Evolutionary conservation across 78 protist species (phyloP), one percentile per base, ranked within the genome.

Genomic region (Emiliania huxleyi): DNA sequence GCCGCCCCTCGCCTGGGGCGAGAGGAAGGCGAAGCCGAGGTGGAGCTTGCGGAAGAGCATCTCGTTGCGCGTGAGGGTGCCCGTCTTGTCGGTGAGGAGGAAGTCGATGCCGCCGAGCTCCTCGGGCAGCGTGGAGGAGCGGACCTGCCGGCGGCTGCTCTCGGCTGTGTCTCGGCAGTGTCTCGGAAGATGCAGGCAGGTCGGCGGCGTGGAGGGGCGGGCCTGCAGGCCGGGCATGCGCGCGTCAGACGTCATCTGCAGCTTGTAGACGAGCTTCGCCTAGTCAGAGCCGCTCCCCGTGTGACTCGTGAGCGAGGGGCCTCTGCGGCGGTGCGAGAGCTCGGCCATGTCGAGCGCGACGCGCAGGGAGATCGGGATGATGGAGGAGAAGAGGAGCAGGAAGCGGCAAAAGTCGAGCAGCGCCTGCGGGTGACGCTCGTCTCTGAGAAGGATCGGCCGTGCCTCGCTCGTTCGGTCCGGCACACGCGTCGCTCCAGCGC

Each of bases 71-170:
- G 99, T 99, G 69, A 99, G 94, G 12, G 99, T 99, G 46, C 99
- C 99, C 6, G 99, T 99, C 96, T 99, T 99, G 95, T 99, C 99
- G 29, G 98, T 81, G 48, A 98, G 95, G n/a, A 99, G 90, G 87
- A 96, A 99, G 73, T 94, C 92, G 42, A 99, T 88, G 44, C 99
- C 91, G 21, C 99, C 99, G 35, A 99, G 97, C 92, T 99, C 99
- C 91, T 99, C 99, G 6, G 99, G 99, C 35, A 99, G 94, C 37
- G 96, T 97, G 40, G 97, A 92, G 26, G 97, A 96, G 37, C 99
- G 91, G 23, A 97, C 99, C 11, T 96, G 87, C 22, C 97, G 91
- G 37, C 96, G 75, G 12, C 29, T 26, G n/a, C n/a, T n/a, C n/a
- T n/a, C n/a, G n/a, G n/a, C n/a, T n/a, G n/a, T n/a, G n/a, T n/a